These are phyloP conservation scores for Trichoderma sp. DNA, from an alignment of 2,329 filamentous ascomycete species.

Conservation along the genomic window DNA sequence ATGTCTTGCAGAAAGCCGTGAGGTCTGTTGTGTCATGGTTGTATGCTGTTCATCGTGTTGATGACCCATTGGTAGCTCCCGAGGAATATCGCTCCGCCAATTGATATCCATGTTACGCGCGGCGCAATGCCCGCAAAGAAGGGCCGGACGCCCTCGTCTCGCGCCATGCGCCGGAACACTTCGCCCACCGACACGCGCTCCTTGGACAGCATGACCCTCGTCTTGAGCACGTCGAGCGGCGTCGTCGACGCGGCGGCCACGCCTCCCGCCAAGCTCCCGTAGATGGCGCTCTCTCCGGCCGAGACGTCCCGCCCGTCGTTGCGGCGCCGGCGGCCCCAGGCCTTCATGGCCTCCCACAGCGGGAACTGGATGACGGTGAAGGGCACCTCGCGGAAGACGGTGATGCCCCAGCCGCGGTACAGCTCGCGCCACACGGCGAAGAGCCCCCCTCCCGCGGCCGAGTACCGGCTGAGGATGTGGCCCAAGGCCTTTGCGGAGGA, in stretches of 20 bases:
- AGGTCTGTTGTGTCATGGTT: slow-evolving; percentile 8
- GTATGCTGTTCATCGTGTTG: slow-evolving; percentile 62
- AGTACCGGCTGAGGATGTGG: slow-evolving; percentile 65
- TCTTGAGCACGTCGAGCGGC: slow-evolving; percentile 95
- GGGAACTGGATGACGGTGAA: slow-evolving; percentile 98
- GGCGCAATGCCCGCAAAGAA: slow-evolving; percentile 81
- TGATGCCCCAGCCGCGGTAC: slow-evolving; percentile 91
- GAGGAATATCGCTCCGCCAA: slow-evolving; percentile 91
- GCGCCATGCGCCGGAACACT: slow-evolving; percentile 67
- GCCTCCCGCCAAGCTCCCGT: slow-evolving; percentile 81
- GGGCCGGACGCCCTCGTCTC: slow-evolving; percentile 64
- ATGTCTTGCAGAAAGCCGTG: slow-evolving; percentile 7
- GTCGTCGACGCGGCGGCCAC: slow-evolving; percentile 88
- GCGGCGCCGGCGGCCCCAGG: slow-evolving; percentile 58
- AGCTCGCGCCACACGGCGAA: slow-evolving; percentile 75
- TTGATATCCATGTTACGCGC: slow-evolving; percentile 90
- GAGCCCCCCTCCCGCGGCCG: slow-evolving; percentile 46
- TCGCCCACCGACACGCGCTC: slow-evolving; percentile 62
- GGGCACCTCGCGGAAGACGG: slow-evolving; percentile 92
- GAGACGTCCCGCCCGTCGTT: slow-evolving; percentile 53
- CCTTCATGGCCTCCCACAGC: slow-evolving; percentile 92
- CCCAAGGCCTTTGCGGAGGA: slow-evolving; percentile 68
- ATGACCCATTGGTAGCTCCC: slow-evolving; percentile 90
- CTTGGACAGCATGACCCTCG: slow-evolving; percentile 86
- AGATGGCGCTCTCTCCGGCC: slow-evolving; percentile 78